phyloP scores from a whole-genome alignment of 169 alveolate species.

The Neospora caninum region DNA sequence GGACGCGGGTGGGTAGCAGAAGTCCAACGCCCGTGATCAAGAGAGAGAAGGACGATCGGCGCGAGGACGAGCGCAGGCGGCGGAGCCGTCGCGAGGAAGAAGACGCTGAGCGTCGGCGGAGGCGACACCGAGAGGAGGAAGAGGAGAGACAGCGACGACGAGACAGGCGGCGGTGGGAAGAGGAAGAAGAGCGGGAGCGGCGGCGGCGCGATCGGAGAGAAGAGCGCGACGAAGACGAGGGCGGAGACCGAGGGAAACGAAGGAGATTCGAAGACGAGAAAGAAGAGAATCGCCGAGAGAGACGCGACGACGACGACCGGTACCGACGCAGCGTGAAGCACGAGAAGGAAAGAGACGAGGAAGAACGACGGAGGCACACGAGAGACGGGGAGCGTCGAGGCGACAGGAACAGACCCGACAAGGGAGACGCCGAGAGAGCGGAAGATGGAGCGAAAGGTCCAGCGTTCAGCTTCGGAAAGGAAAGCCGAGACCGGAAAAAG shows the following conservation, averaged over 20 bases:
- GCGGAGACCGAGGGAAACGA: constrained; percentile 3
- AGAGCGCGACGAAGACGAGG: constrained; percentile 35
- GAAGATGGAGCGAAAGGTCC: neutral
- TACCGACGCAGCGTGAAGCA: neutral
- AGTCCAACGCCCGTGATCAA: constrained; percentile 29
- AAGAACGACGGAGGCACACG: constrained; percentile 41
- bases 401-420: neutral
- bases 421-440: too few relatives aligned
- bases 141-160: neutral
- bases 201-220: constrained; percentile 29
- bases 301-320: neutral
- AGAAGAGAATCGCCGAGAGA: neutral
- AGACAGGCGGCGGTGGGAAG: neutral
- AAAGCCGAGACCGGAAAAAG: neutral
- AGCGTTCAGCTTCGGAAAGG: neutral
- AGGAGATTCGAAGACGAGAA: constrained; percentile 29
- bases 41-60: neutral
- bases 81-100: neutral
- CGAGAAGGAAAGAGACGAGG: constrained; percentile 9
- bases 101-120: neutral
- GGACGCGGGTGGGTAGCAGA: neutral
- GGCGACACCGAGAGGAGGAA: neutral
- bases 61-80: constrained; percentile 33
- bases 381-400: constrained; percentile 15
- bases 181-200: constrained; percentile 42